These are phyloP conservation scores for Aspergillus diversus DNA, from an alignment of 495 filamentous ascomycete genomes.

Conservation along the genomic window DNA sequence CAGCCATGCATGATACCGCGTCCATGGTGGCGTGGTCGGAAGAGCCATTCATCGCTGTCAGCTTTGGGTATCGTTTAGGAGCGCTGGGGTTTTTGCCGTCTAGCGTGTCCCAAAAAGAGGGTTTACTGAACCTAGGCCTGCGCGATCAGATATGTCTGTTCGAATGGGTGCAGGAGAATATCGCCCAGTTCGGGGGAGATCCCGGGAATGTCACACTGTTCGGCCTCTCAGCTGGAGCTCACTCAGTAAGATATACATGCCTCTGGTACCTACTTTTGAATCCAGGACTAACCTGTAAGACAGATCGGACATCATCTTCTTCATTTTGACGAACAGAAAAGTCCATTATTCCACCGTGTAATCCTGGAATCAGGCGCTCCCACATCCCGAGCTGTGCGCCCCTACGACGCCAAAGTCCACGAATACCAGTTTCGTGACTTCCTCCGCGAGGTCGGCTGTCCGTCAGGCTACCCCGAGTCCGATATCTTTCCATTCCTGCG, in stretches of 20 bases:
- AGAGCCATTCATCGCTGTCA: slow-evolving; percentile 58
- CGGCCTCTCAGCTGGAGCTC: slow-evolving; percentile 65
- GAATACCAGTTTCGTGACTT: slow-evolving; percentile 64
- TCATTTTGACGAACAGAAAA: slow-evolving; percentile 40
- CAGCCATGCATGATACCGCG: slow-evolving; percentile 41
- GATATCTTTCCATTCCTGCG: slow-evolving; percentile 57
- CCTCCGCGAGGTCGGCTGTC: slow-evolving; percentile 47
- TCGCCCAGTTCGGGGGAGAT: slow-evolving; percentile 62
- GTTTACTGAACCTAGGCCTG: slow-evolving; percentile 63
- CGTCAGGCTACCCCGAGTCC: slow-evolving; percentile 36
- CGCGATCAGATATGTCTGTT: slow-evolving; percentile 63
- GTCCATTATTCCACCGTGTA: slow-evolving; percentile 59
- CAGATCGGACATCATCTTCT: slow-evolving; percentile 69
- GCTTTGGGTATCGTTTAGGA: slow-evolving; percentile 63
- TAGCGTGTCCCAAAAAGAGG: slow-evolving; percentile 51
- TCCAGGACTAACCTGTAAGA: neutral
- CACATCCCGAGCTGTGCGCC: slow-evolving; percentile 62
- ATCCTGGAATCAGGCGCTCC: slow-evolving; percentile 67
- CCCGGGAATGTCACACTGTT: slow-evolving; percentile 64
- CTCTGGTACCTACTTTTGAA: slow-evolving; percentile 6
- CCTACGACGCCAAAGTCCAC: slow-evolving; percentile 58
- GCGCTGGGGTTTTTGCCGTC: slow-evolving; percentile 66
- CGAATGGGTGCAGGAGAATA: slow-evolving; percentile 65
- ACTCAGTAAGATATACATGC: slow-evolving; percentile 46
- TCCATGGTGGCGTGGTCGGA: slow-evolving; percentile 61